Evolutionary conservation across 2,329 filamentous ascomycete species (phyloP).

Genomic region (Penicillium sp.): DNA sequence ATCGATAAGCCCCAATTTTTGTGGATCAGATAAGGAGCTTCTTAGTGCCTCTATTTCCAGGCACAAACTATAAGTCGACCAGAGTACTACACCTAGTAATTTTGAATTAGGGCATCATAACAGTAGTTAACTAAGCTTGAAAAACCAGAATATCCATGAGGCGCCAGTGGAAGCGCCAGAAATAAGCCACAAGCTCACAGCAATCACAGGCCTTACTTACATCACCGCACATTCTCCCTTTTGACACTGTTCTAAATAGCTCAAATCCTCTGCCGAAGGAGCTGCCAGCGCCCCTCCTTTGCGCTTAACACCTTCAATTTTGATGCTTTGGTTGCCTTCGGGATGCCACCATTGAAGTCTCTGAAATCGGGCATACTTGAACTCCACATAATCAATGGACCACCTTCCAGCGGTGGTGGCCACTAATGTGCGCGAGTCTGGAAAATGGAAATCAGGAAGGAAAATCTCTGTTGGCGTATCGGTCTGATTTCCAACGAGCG

Average conservation of each 20-base stretch:
- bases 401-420: conserved; percentile 86
- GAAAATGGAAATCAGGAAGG: conserved; percentile 91
- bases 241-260: conserved; percentile 72
- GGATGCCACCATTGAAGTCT: conserved; percentile 91
- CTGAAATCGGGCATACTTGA: conserved; percentile 72
- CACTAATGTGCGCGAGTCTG: conserved; percentile 71
- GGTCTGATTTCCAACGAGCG: conserved; percentile 65
- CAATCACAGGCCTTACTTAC: conserved; percentile 48
- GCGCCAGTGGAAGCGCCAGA: background rate
- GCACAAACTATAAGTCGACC: background rate
- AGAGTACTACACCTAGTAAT: background rate
- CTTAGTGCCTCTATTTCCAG: background rate
- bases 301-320: conserved; percentile 73
- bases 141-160: background rate
- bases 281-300: conserved; percentile 47
- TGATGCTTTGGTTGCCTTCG: conserved; percentile 80
- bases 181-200: background rate
- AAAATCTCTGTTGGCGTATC: conserved; percentile 79
- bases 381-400: conserved; percentile 77
- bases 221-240: conserved; percentile 56
- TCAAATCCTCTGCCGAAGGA: conserved; percentile 71
- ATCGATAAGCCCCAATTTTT: conserved; percentile 9
- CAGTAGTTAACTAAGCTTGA: background rate
- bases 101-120: background rate
- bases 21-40: background rate